Evolutionary conservation across 108 stramenopile genomes (phyloP), one percentile per base, ranked within the genome.

Genomic region (Fragilaria crotonensis): DNA sequence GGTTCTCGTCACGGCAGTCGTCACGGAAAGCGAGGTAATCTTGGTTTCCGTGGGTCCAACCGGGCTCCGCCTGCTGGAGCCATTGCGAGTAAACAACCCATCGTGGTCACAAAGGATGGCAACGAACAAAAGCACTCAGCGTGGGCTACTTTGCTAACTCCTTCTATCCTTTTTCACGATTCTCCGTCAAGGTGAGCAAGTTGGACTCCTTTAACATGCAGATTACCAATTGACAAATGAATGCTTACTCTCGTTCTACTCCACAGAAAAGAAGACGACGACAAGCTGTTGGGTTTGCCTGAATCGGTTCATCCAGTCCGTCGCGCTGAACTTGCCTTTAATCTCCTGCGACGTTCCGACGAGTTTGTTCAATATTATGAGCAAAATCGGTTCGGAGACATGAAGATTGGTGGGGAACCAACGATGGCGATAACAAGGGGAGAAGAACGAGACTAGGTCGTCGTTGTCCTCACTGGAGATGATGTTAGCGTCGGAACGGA

Each of bases 241-340:
- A 14, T 47, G n/a, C 29, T 5, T 25, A 14, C 54, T 54, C 21
- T 14, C 22, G 17, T 54, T 62, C 14, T 62, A 22, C 52, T 25
- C 32, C 0, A 53, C 53, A 81, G 75, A 31, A 70, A 72, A 19
- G 88, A 88, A 21, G 92, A 93, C 56, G 84, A 93, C 66, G 66
- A 52, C 7, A 88, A 83, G 44, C 68, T 93, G 20, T 25, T 86
- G 30, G 69, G 62, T 18, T 70, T 93, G 4, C 83, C 92, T 0
- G 92, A 93, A 67, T 86, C 88, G 4, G 92, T 93, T 7, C 88
- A 93, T 57, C 92, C 92, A 4, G 92, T 93, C 1, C 74, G 92
- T 52, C 73, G 92, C 51, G 92, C 92, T 0, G 92, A 93, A 73
- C 60, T 80, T 29, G 92, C 92, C 9, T 93, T 85, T 66, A 79